These are phyloP conservation scores for Candida yuanshanica DNA, from an alignment of 805 yeast genomes.

Conservation along the genomic window DNA sequence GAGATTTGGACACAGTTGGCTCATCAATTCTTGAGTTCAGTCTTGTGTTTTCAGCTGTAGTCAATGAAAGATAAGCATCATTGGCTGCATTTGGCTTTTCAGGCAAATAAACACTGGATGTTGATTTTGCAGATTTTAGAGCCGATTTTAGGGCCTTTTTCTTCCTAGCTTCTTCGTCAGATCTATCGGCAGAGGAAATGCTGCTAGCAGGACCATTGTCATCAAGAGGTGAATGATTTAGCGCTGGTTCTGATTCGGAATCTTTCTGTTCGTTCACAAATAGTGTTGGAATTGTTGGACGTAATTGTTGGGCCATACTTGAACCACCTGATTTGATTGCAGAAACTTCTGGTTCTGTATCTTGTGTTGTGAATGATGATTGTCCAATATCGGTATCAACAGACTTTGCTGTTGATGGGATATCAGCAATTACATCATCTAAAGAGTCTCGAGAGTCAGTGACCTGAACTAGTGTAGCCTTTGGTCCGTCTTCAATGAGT, in stretches of 20 bases:
- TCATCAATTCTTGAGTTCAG: constrained; percentile 42
- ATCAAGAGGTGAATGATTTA: not conserved
- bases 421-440: constrained; percentile 9
- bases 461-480: not conserved
- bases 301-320: constrained; percentile 43
- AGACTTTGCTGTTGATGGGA: constrained; percentile 24
- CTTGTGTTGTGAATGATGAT: constrained; percentile 19
- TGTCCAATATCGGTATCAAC: constrained; percentile 12
- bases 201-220: constrained; percentile 4
- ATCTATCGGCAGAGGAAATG: constrained; percentile 13
- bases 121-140: constrained; percentile 26
- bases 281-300: constrained; percentile 32
- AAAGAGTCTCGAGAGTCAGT: not conserved
- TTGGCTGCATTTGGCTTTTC: constrained; percentile 38
- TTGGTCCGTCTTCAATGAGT: not conserved
- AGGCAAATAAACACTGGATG: constrained; percentile 18
- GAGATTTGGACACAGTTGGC: not conserved
- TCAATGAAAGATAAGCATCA: constrained; percentile 57
- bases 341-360: constrained; percentile 10
- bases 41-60: constrained; percentile 78
- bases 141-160: constrained; percentile 41
- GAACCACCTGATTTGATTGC: constrained; percentile 1
- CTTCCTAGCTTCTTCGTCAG: constrained; percentile 26
- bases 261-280: constrained; percentile 9
- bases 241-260: not conserved